Conservation (phyloP, 225 moss, liverwort and hornwort species). For the Polytrichum formosum region DNA sequence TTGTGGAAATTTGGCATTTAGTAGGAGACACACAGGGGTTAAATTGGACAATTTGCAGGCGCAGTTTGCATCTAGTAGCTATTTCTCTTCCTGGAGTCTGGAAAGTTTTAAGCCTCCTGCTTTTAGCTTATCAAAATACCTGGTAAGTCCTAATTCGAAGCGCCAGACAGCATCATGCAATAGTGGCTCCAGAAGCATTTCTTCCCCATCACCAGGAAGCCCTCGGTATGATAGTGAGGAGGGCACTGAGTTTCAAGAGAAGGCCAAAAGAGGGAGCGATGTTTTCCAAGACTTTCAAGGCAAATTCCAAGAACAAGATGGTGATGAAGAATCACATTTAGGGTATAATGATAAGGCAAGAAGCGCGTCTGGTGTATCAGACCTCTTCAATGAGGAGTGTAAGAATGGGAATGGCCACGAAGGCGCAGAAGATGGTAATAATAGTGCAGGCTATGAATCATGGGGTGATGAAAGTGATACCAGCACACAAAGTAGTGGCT, state of each 20-base stretch:
- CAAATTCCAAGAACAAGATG: constrained; percentile 15
- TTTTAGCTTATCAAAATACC: constrained; percentile 24
- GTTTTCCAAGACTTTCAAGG: constrained; percentile 10
- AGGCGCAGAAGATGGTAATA: background rate
- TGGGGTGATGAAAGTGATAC: constrained; percentile 40
- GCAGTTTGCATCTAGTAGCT: constrained; percentile 4
- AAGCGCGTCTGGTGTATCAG: constrained; percentile 20
- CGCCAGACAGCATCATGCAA: constrained; percentile 4
- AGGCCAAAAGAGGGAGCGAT: constrained; percentile 1
- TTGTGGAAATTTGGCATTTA: constrained; percentile 10
- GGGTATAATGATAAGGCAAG: constrained; percentile 18
- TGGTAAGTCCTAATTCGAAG: background rate
- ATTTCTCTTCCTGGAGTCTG: constrained; percentile 2
- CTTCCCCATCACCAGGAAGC: constrained; percentile 24
- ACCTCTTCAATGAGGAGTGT: constrained; percentile 22
- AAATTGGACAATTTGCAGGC: constrained; percentile 1
- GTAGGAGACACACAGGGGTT: constrained; percentile 9
- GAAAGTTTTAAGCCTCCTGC: constrained; percentile 14
- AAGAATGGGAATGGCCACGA: background rate
- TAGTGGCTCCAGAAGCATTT: constrained; percentile 18
- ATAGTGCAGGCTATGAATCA: constrained; percentile 19
- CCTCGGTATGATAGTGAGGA: constrained; percentile 23
- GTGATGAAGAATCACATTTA: constrained; percentile 7
- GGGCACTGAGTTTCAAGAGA: constrained; percentile 11
- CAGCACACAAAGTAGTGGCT: constrained; percentile 19